Evolutionary conservation across 1,284 basidiomycete species (phyloP).

Genomic region (Cryptococcus maquisensis): DNA sequence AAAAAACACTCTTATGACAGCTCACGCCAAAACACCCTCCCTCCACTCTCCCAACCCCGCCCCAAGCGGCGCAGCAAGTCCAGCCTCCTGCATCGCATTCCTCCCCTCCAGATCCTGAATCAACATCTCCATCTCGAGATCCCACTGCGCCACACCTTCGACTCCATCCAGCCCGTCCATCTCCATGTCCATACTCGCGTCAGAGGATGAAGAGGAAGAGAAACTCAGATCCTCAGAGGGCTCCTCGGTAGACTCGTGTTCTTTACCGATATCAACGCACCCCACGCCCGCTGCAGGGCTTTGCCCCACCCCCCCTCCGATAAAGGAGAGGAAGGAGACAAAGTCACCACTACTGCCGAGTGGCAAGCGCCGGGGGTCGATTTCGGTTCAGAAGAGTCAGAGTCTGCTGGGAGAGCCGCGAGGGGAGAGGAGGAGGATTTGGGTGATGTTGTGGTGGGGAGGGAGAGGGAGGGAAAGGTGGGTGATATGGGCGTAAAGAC

Average conservation of each 20-base stretch:
- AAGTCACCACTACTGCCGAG: constrained; percentile 48
- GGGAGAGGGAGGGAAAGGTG: constrained; percentile 1
- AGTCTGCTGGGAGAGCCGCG: constrained; percentile 1
- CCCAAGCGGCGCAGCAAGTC: too few species aligned
- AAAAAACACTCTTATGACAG: too few species aligned
- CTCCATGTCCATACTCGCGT: constrained; percentile 9
- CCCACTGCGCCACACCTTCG: background rate
- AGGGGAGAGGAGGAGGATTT: background rate
- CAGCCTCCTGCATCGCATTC: background rate
- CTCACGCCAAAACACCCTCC: too few species aligned
- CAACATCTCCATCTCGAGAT: constrained; percentile 24
- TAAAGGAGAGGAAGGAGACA: constrained; percentile 11
- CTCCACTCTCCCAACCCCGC: too few species aligned
- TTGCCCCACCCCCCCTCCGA: constrained; percentile 15
- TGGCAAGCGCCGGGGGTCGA: constrained; percentile 43
- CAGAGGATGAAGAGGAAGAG: constrained; percentile 11
- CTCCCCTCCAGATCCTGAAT: constrained; percentile 25
- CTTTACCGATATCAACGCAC: constrained; percentile 16
- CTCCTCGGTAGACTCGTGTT: too few species aligned
- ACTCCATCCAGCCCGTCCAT: background rate
- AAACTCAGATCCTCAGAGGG: constrained; percentile 21
- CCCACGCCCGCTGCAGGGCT: constrained; percentile 50
- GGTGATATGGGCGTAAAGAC: background rate
- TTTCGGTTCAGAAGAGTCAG: constrained; percentile 11
- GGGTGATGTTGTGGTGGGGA: background rate